Evolutionary conservation across 2,329 filamentous ascomycete genomes (phyloP).

Genomic region (Calonectria pseudoreteaudii): DNA sequence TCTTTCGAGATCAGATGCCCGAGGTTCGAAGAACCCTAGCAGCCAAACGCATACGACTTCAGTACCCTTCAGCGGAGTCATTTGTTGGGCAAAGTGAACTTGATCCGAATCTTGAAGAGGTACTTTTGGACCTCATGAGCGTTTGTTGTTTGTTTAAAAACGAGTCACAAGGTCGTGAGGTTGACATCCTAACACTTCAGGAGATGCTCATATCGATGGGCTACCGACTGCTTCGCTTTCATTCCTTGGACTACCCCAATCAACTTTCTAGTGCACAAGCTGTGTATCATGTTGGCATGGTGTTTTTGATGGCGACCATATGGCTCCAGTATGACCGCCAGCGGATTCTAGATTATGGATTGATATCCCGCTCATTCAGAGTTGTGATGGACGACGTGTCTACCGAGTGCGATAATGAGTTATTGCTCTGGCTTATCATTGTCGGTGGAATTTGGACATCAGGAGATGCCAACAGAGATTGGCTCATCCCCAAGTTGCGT

Average conservation of each 20-base stretch:
- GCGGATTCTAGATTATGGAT: conserved; percentile 14
- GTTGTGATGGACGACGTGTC: not conserved
- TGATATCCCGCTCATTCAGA: not conserved
- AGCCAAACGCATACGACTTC: conserved; percentile 7
- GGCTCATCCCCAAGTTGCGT: conserved; percentile 5
- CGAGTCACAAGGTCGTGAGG: not conserved
- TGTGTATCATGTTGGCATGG: conserved; percentile 22
- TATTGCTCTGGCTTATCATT: conserved; percentile 23
- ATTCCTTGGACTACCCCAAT: not conserved
- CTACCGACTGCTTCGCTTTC: conserved; percentile 17
- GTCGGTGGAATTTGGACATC: conserved; percentile 27
- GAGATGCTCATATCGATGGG: conserved; percentile 24
- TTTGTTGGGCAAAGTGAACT: not conserved
- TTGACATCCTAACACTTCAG: not conserved
- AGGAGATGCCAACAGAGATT: not conserved
- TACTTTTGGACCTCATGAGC: conserved; percentile 4
- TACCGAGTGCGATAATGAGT: not conserved
- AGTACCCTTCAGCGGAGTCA: not conserved
- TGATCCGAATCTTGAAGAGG: not conserved
- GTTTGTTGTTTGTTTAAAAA: not conserved
- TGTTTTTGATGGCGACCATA: conserved; percentile 18
- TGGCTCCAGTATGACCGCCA: conserved; percentile 20
- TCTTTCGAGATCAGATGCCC: conserved; percentile 28
- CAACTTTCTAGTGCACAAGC: not conserved
- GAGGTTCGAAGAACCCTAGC: not conserved